Conservation (phyloP, 202 grass and related monocot genomes). For the Zoysia matrella region DNA sequence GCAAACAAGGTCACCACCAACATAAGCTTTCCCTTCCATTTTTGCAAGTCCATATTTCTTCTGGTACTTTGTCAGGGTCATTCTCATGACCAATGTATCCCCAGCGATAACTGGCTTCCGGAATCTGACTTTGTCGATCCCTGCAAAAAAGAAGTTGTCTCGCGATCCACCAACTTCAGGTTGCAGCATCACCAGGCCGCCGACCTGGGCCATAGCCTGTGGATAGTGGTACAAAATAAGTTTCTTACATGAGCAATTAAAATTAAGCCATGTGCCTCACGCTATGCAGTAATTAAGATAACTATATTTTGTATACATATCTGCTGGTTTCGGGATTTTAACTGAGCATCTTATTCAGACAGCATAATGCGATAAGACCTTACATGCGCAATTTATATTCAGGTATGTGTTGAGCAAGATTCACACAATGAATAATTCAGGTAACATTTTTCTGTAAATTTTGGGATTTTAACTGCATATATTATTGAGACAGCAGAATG, state of each 20-base stretch:
- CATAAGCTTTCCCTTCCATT: conserved; percentile 91
- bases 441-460: background rate
- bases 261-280: too few species aligned
- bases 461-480: background rate
- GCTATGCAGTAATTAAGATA: too few species aligned
- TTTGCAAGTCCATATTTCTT: conserved; percentile 85
- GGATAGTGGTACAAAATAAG: conserved; percentile 9
- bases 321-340: background rate
- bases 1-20: conserved; percentile 74
- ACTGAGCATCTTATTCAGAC: background rate
- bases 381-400: background rate
- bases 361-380: background rate
- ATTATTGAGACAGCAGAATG: background rate
- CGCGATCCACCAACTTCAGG: too few species aligned
- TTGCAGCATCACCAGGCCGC: conserved; percentile 54
- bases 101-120: conserved; percentile 53
- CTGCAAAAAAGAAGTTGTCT: too few species aligned
- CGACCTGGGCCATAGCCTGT: conserved; percentile 96
- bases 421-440: background rate
- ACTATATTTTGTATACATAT: too few species aligned
- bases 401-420: conserved; percentile 1
- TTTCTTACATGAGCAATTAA: background rate
- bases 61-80: conserved; percentile 78
- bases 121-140: too few species aligned
- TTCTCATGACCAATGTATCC: conserved; percentile 90